Evolutionary conservation across 495 filamentous ascomycete species (phyloP).

Genomic region (Rhypophila decipiens): DNA sequence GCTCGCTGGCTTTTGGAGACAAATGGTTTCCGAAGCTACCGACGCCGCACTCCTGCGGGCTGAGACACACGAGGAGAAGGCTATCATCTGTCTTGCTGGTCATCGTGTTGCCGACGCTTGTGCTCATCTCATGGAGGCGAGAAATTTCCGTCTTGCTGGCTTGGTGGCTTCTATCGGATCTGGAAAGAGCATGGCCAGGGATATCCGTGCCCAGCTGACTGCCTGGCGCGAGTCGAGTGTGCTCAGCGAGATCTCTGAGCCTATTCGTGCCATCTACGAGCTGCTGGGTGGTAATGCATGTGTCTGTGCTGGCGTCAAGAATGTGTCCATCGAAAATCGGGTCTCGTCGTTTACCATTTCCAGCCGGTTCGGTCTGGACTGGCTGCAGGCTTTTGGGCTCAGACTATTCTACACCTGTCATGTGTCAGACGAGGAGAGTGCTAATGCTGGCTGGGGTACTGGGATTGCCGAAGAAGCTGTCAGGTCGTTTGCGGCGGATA

Average conservation of each 20-base stretch:
- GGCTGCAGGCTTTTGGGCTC: slow-evolving; percentile 87
- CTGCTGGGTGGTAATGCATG: slow-evolving; percentile 80
- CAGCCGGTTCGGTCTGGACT: slow-evolving; percentile 76
- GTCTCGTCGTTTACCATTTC: slow-evolving; percentile 70
- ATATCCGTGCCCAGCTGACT: slow-evolving; percentile 70
- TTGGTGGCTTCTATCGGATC: slow-evolving; percentile 75
- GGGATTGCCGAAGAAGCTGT: slow-evolving; percentile 63
- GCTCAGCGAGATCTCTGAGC: slow-evolving; percentile 78
- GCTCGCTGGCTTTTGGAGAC: slow-evolving; percentile 55
- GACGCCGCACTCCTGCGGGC: slow-evolving; percentile 44
- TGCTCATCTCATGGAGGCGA: slow-evolving; percentile 60
- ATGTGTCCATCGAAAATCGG: slow-evolving; percentile 65
- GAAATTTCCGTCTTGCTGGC: slow-evolving; percentile 74
- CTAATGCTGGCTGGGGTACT: slow-evolving; percentile 40
- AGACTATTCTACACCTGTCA: slow-evolving; percentile 71
- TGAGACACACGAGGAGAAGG: slow-evolving; percentile 67
- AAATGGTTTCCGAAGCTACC: slow-evolving; percentile 53
- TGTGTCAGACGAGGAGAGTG: slow-evolving; percentile 13
- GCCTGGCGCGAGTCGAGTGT: slow-evolving; percentile 76
- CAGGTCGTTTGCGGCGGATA: slow-evolving; percentile 58
- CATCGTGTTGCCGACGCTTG: slow-evolving; percentile 78
- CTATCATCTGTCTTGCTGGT: slow-evolving; percentile 69
- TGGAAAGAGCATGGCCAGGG: slow-evolving; percentile 55
- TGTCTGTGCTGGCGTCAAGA: slow-evolving; percentile 68
- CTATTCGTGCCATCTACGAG: slow-evolving; percentile 82